Evolutionary conservation across 1,284 basidiomycete genomes (phyloP), one percentile per base, ranked within the genome.

Genomic region (Pascua guehoae): DNA sequence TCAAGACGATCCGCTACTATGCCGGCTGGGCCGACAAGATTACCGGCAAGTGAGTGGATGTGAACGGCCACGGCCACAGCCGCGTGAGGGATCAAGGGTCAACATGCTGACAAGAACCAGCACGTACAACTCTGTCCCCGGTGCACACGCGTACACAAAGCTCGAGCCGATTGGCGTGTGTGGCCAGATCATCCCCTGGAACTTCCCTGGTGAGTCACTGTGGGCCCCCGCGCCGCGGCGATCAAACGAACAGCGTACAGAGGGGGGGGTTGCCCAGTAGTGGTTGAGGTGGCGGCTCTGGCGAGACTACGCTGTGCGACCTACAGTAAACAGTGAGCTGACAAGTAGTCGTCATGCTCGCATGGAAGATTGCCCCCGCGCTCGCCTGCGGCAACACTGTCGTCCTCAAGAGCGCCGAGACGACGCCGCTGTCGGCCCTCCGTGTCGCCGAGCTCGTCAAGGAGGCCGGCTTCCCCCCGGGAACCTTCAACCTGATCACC

Each of bases 91-190:
- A 14, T 15, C 16, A 8, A 16, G n/a, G 40, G n/a, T 7, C 1
- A 48, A 49, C 36, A 40, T 1, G 18, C 54, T 46, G 36, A 51
- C 54, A 38, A 38, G 12, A 3, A 32, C n/a, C 51, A 57, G 56
- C 16, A 61, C 60, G 12, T 58, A 53, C 53, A 61, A 56, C 41
- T 49, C 47, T 18, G 18, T 57, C 38, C 56, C 56, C 4, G 60
- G 56, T 42, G 47, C 49, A n/a, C 42, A 91, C 57, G 88, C 88
- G 14, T 93, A 90, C 79, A 89, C 89, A 15, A 83, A 86, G 37
- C 91, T 96, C 74, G 94, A 98, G 78, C 93, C 95, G 15, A 87
- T 96, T 66, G 95, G 94, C 66, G 92, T 97, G 57, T 80, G 76
- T 55, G 81, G 88, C 48, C 88, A 91, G 79, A 92, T 63, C 74